Conservation (phyloP, 202 grass and related monocot genomes). For the Panicum hallii region DNA sequence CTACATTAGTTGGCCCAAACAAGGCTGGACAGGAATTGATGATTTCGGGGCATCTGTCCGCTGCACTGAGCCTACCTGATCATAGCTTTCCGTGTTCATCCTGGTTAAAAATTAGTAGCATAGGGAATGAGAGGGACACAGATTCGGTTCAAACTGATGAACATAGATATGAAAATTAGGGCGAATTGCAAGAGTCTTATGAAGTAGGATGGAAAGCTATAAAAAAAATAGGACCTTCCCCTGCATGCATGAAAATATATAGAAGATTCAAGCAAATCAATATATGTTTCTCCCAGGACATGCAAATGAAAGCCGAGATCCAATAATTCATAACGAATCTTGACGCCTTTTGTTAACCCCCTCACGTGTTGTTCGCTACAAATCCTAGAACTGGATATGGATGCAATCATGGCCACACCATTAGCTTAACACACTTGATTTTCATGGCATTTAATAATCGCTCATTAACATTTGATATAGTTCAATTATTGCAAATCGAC, state of each 20-base stretch:
- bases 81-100: conserved; percentile 31
- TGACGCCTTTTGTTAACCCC: background rate
- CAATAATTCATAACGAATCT: conserved; percentile 16
- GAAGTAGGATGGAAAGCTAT: background rate
- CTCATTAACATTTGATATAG: conserved; percentile 12
- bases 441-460: background rate
- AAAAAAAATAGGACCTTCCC: background rate
- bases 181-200: conserved; percentile 11
- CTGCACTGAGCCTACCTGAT: conserved; percentile 46
- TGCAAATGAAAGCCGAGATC: conserved; percentile 9
- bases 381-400: conserved; percentile 24
- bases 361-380: conserved; percentile 27
- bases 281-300: background rate
- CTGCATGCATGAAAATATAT: conserved; percentile 6
- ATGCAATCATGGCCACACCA: conserved; percentile 22
- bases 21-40: conserved; percentile 42
- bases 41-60: conserved; percentile 45
- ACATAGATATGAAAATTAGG: conserved; percentile 6
- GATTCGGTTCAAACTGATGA: conserved; percentile 31
- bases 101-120: conserved; percentile 22
- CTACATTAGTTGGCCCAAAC: conserved; percentile 35
- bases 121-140: conserved; percentile 5
- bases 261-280: conserved; percentile 1
- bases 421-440: conserved; percentile 17
- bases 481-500: conserved; percentile 13